Conservation (phyloP, 495 filamentous ascomycete genomes). For the Articulospora tetracladia region DNA sequence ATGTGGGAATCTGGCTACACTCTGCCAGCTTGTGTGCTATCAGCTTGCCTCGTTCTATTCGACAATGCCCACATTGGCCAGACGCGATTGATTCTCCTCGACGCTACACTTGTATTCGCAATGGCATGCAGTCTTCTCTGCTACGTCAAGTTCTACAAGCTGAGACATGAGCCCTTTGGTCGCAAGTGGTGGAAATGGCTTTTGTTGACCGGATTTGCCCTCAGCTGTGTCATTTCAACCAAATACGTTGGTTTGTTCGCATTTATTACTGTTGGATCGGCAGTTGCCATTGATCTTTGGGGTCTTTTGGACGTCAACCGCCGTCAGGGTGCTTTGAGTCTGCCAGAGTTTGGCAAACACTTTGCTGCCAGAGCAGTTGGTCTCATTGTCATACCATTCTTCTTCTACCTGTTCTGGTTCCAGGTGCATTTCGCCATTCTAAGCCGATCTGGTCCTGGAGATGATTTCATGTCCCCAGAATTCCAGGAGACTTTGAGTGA, state of each 20-base stretch:
- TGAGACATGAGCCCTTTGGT: slow-evolving; percentile 81
- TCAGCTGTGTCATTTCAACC: slow-evolving; percentile 97
- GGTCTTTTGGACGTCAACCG: slow-evolving; percentile 86
- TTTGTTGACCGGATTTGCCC: slow-evolving; percentile 83
- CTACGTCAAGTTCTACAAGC: slow-evolving; percentile 98
- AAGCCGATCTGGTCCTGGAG: slow-evolving; percentile 83
- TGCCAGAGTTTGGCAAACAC: slow-evolving; percentile 82
- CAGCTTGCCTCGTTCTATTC: slow-evolving; percentile 83
- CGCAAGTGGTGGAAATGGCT: slow-evolving; percentile 99
- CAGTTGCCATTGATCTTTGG: slow-evolving; percentile 93
- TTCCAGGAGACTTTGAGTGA: slow-evolving; percentile 97
- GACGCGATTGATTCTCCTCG: slow-evolving; percentile 90
- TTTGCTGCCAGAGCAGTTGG: slow-evolving; percentile 80
- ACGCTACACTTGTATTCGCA: slow-evolving; percentile 88
- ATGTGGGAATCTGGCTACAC: slow-evolving; percentile 99
- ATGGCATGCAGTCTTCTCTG: slow-evolving; percentile 92
- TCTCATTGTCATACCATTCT: slow-evolving; percentile 85
- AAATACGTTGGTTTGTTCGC: slow-evolving; percentile 98
- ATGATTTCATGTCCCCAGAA: slow-evolving; percentile 97
- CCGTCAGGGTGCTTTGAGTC: slow-evolving; percentile 66
- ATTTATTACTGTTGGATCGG: slow-evolving; percentile 94
- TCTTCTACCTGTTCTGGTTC: slow-evolving; percentile 99
- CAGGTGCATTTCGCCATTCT: slow-evolving; percentile 96
- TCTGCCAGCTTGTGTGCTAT: slow-evolving; percentile 83
- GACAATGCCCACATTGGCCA: slow-evolving; percentile 99